Evolutionary conservation across 78 protist genomes (phyloP), one percentile per base, ranked within the genome.

Genomic region (Mastigamoeba balamuthi): DNA sequence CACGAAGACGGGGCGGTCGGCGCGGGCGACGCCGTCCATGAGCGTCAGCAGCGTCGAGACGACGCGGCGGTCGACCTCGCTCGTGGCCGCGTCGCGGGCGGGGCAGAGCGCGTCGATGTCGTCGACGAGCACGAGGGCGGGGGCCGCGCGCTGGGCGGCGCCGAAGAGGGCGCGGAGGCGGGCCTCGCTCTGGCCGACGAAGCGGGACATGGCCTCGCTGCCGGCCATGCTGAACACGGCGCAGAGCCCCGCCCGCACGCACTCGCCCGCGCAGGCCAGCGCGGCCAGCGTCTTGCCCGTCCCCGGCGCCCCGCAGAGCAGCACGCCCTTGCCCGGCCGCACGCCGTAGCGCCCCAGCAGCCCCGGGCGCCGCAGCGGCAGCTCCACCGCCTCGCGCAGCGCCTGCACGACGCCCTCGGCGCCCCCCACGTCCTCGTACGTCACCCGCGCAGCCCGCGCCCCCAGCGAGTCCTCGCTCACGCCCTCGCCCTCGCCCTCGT

Each of bases 261-360:
- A 48, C 33, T 48, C 33, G 33, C 17, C 98, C 0, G 99, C 99
- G 42, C 98, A 93, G 7, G 99, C 99, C 3, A 97, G 78, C 1
- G 99, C 99, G 77, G 96, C 75, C 67, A 98, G 81, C 4, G 99
- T 98, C 88, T 98, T 96, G 7, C 99, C 96, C 0, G 96, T 90
- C 1, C 97, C 97, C 33, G 97, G 97, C 5, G 97, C 94, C 17
- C 97, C 97, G 83, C 91, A 94, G 86, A 96, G 77, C 35, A 93
- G 77, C 25, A 86, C 91, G 6, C 96, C 95, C 41, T 84, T 91
- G 23, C 91, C 92, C 42, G 92, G 90, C 41, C 64, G 42, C 39
- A 87, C 84, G 69, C 93, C 86, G 6, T 70, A 41, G 69, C 17
- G 38, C 9, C 1, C 40, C 1, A 1, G 77, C 4, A 2, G n/a